Evolutionary conservation across 2,329 filamentous ascomycete species (phyloP), one percentile per base, ranked within the genome.

Genomic region (Ophiocordyceps robertsii): DNA sequence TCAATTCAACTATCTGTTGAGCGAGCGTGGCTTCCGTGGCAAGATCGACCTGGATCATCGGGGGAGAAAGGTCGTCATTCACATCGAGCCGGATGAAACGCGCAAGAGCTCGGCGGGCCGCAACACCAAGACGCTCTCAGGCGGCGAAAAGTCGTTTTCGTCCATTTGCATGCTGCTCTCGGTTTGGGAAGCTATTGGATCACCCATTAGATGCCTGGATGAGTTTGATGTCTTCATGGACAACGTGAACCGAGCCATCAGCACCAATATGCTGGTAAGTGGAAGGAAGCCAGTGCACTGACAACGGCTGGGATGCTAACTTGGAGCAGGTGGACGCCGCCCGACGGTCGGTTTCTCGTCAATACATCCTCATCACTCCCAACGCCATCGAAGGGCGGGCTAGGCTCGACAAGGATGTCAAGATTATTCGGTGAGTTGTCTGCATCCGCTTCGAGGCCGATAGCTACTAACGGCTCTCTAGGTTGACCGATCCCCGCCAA

Each of bases 181-280:
- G 3, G 82, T 98, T 16, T 98, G 92, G 92, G 92, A 98, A 58
- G 90, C 92, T 29, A 98, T 98, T 82, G 90, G 92, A 11, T 93
- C 88, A 16, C 90, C 89, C 1, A 82, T 98, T 46, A 79, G 92
- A 43, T 98, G 92, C 56, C 70, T 98, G 42, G 92, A 98, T 62
- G 92, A 98, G 63, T 98, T 96, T 57, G 92, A 98, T 59, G 92
- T 98, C 29, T 98, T 95, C 69, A 98, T 98, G 92, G 92, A 98
- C 63, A 87, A 83, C 51, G 86, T 96, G 45, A 98, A 98, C 62
- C 80, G 92, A 46, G 86, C 84, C 43, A 84, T 93, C 52, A 93
- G 86, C 57, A 95, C 94, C 53, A 84, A 84, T 48, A 87, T 98
- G 82, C 84, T 98, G 61, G 83, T 87, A 66, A 68, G 80, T 72